These are phyloP conservation scores for Termitomyces sp. DNA, from an alignment of 768 basidiomycete genomes.

Conservation along the genomic window DNA sequence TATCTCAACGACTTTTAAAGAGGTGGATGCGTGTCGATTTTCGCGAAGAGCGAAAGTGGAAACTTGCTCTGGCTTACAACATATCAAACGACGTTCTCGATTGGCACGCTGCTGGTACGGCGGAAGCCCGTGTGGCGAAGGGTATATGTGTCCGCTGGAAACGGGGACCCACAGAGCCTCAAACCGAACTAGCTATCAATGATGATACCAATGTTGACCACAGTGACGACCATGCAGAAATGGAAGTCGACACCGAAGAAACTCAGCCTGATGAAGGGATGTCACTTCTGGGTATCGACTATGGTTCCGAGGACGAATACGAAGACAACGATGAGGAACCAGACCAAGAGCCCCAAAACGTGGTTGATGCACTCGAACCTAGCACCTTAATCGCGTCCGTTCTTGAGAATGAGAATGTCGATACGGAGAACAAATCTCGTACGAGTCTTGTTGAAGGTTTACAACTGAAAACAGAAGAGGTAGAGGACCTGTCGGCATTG, in stretches of 20 bases:
- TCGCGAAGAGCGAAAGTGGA: conserved; percentile 92
- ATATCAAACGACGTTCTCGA: conserved; percentile 79
- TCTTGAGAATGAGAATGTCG: conserved; percentile 35
- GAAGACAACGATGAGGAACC: conserved; percentile 51
- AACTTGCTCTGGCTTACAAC: conserved; percentile 77
- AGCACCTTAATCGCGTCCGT: conserved; percentile 52
- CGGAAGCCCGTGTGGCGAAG: conserved; percentile 54
- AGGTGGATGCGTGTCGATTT: conserved; percentile 98
- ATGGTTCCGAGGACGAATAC: conserved; percentile 63
- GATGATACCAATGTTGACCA: conserved; percentile 8
- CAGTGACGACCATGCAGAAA: conserved; percentile 14
- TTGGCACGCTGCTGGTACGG: conserved; percentile 76
- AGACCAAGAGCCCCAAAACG: conserved; percentile 46
- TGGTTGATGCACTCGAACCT: conserved; percentile 59
- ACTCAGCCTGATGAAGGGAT: conserved; percentile 14
- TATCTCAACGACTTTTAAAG: conserved; percentile 32
- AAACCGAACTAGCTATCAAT: conserved; percentile 28
- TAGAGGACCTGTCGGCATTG: conserved; percentile 50
- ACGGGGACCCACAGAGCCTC: conserved; percentile 34
- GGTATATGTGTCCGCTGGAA: conserved; percentile 71
- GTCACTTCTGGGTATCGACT: conserved; percentile 41
- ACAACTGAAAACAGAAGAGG: conserved; percentile 39
- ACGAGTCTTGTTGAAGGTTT: conserved; percentile 21
- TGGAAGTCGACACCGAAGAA: conserved; percentile 24
- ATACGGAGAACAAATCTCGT: conserved; percentile 19